Base-by-base conservation (phyloP, 768 basidiomycete species). In the Boletus rubropictus region DNA sequence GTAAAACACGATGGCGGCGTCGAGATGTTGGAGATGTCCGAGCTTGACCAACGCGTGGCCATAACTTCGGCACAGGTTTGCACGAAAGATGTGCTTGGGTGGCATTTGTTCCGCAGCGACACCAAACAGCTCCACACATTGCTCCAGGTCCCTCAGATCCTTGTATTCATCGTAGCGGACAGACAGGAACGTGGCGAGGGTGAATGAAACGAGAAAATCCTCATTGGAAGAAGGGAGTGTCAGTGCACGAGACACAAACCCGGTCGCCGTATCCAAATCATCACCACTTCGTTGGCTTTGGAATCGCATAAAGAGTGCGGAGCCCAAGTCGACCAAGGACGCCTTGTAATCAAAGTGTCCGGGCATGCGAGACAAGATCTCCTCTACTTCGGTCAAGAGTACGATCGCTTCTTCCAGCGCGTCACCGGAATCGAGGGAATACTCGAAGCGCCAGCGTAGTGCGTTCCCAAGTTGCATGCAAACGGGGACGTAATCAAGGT, bases 341-440 rank as follows among this genome's bases (percentile, higher is more conserved):
- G 7, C n/a, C 31, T 39, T 48, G 46, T 51, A 50, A 17, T 54
- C 40, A 2, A 25, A 3, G 2, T 53, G 39, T 10, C 45, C 31
- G 2, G 52, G 41, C 2, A 38, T 41, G 3, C 6, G 6, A 8
- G 62, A 37, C 27, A 53, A 27, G 3, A 46, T 22, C 20, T 51
- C 57, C 20, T 60, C 57, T 1, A 44, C 57, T 24, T 57, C 53
- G n/a, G 51, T 25, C 31, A 64, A 37, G 17, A 54, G 48, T 5
- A 58, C 52, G 33, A 67, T 56, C 3, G 55, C 51, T 29, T 59
- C 57, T 14, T 68, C 60, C 20, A 66, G 44, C 5, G 33, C 40
- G 35, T 52, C 56, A 4, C 42, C n/a, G 5, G 37, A 22, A n/a
- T 46, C 27, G 21, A 21, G 7, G 6, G 38, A 21, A 45, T n/a